Evolutionary conservation across 2,329 filamentous ascomycete species (phyloP).

Genomic region (Clathrospora elynae): DNA sequence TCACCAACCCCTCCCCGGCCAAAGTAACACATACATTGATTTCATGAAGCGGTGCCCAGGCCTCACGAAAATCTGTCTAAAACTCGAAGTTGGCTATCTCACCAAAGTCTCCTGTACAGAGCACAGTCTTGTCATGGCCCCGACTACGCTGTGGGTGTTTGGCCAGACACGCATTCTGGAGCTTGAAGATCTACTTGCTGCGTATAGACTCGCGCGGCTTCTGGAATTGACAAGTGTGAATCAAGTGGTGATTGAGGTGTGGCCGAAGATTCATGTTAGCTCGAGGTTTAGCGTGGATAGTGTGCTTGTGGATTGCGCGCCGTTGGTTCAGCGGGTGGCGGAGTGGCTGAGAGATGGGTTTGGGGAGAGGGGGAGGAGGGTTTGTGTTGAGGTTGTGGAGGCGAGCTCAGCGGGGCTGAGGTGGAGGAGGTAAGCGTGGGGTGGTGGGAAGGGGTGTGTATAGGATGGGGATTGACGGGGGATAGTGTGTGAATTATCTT

Average conservation of each 20-base stretch:
- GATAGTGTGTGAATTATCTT: too few relatives aligned
- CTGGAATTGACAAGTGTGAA: slow-evolving; percentile 1
- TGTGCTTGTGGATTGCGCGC: slow-evolving; percentile 4
- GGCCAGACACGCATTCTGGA: not conserved
- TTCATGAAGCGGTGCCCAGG: slow-evolving; percentile 4
- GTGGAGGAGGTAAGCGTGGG: too few relatives aligned
- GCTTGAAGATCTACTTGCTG: not conserved
- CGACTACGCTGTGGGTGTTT: slow-evolving; percentile 1
- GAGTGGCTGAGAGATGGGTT: slow-evolving; percentile 10
- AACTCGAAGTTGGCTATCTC: slow-evolving; percentile 7
- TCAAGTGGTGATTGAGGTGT: slow-evolving; percentile 7
- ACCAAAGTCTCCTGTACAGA: not conserved
- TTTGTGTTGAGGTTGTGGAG: slow-evolving; percentile 3
- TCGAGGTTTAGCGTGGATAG: not conserved
- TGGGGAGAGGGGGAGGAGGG: not conserved
- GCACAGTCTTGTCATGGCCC: not conserved
- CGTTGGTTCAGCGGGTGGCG: slow-evolving; percentile 4
- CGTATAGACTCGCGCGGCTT: slow-evolving; percentile 2
- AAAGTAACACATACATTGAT: not conserved
- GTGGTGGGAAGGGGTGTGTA: too few relatives aligned
- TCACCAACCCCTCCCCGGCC: not conserved
- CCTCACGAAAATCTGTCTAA: slow-evolving; percentile 1
- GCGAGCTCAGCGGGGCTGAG: slow-evolving; percentile 1
- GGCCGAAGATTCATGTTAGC: slow-evolving; percentile 5
- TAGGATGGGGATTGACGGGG: too few relatives aligned